These are phyloP conservation scores for Blastobotrys ciferrii DNA, from an alignment of 1,139 yeast species.

Conservation along the genomic window DNA sequence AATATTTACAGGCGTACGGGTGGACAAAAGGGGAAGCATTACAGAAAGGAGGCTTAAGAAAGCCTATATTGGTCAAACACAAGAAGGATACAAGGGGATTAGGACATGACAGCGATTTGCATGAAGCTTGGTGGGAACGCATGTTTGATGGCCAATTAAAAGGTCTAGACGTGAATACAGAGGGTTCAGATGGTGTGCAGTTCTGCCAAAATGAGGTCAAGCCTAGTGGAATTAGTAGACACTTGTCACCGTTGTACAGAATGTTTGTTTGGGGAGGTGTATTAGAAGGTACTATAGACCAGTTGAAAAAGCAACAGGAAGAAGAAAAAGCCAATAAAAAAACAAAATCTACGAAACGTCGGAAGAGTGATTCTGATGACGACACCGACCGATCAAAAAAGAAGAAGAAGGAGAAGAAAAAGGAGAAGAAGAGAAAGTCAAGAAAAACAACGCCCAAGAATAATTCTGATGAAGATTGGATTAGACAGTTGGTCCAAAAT, in stretches of 20 bases:
- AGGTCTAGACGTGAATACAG: constrained; percentile 59
- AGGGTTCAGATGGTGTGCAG: constrained; percentile 35
- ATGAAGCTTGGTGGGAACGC: constrained; percentile 97
- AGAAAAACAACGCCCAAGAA: constrained; percentile 1
- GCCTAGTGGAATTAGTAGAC: constrained; percentile 36
- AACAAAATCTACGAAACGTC: background rate
- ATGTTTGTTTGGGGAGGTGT: constrained; percentile 85
- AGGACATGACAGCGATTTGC: constrained; percentile 66
- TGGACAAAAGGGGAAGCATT: constrained; percentile 93
- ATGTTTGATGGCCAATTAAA: constrained; percentile 91
- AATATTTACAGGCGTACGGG: constrained; percentile 73
- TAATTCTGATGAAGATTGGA: constrained; percentile 18
- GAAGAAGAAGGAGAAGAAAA: constrained; percentile 15
- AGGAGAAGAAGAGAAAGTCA: constrained; percentile 12
- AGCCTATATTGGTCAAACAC: constrained; percentile 85
- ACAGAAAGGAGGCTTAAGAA: constrained; percentile 71
- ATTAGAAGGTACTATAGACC: constrained; percentile 64
- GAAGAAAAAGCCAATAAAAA: constrained; percentile 14
- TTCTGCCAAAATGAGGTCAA: constrained; percentile 38
- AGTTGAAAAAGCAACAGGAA: constrained; percentile 22
- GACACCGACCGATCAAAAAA: constrained; percentile 22
- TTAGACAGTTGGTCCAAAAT: constrained; percentile 15
- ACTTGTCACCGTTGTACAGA: constrained; percentile 47
- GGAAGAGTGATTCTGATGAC: background rate
- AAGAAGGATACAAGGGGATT: constrained; percentile 88